These are phyloP conservation scores for Blastobotrys malaysiensis DNA, from an alignment of 1,139 yeast genomes.

Conservation along the genomic window DNA sequence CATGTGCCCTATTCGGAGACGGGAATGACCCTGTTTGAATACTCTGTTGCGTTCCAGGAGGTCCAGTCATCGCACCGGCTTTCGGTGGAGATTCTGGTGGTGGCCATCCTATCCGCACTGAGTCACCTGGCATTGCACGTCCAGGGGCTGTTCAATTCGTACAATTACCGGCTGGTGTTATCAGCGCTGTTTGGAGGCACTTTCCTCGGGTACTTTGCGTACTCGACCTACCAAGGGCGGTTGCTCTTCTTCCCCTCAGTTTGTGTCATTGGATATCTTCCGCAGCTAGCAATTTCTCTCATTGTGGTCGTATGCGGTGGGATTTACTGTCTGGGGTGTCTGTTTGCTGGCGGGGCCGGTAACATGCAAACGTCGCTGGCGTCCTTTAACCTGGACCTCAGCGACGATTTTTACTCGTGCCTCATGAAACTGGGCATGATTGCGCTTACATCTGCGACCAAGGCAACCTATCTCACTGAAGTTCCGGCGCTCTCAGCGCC, in stretches of 20 bases:
- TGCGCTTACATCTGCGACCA: slow-evolving; percentile 62
- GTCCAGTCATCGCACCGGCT: slow-evolving; percentile 50
- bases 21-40: slow-evolving; percentile 68
- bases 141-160: slow-evolving; percentile 49
- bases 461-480: slow-evolving; percentile 60
- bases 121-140: slow-evolving; percentile 56
- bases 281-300: slow-evolving; percentile 51
- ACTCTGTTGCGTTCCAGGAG: slow-evolving; percentile 69
- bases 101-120: slow-evolving; percentile 47
- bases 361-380: slow-evolving; percentile 36
- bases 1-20: slow-evolving; percentile 56
- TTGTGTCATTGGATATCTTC: slow-evolving; percentile 51
- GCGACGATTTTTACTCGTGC: slow-evolving; percentile 64
- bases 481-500: slow-evolving; percentile 46
- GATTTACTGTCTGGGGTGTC: slow-evolving; percentile 50
- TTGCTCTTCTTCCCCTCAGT: slow-evolving; percentile 49
- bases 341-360: slow-evolving; percentile 52
- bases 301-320: slow-evolving; percentile 47
- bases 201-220: slow-evolving; percentile 45
- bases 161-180: slow-evolving; percentile 54
- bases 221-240: slow-evolving; percentile 37
- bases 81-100: slow-evolving; percentile 47
- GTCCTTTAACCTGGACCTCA: slow-evolving; percentile 34
- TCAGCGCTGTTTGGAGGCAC: slow-evolving; percentile 51
- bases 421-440: slow-evolving; percentile 55